Percentiles rank a stretch among this genome's conserved stretches.
phyloP scores from a whole-genome alignment of 805 yeast genomes.

The Crinitomyces ghanaensis region DNA sequence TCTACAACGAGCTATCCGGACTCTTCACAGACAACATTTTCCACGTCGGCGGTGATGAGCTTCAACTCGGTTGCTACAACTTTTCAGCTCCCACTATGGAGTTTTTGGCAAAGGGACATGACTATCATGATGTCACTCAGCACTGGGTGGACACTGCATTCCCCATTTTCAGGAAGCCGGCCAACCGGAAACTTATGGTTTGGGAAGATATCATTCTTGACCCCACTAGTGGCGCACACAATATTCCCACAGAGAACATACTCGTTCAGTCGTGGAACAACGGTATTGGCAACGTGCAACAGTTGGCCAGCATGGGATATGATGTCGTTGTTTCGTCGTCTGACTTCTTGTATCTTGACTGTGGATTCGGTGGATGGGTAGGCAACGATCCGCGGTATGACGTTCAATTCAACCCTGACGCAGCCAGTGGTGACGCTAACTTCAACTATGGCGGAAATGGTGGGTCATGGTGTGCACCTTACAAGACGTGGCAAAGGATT shows the following conservation, averaged over 20 bases:
- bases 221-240: conserved; percentile 18
- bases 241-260: conserved; percentile 24
- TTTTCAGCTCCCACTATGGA: conserved; percentile 20
- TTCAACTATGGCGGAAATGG: conserved; percentile 27
- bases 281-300: conserved; percentile 18
- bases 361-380: conserved; percentile 31
- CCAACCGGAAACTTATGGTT: conserved; percentile 27
- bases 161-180: conserved; percentile 24
- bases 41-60: conserved; percentile 35
- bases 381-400: conserved; percentile 29
- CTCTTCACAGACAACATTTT: conserved; percentile 29
- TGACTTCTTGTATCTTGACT: conserved; percentile 30
- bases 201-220: conserved; percentile 31
- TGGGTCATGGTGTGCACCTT: conserved; percentile 35
- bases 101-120: conserved; percentile 25
- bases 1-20: conserved; percentile 26
- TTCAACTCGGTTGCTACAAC: conserved; percentile 28
- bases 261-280: conserved; percentile 30
- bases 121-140: conserved; percentile 26
- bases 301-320: conserved; percentile 27
- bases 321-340: conserved; percentile 30
- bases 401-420: conserved; percentile 14
- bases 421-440: conserved; percentile 14
- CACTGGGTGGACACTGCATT: conserved; percentile 28
- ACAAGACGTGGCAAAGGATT: conserved; percentile 35